Evolutionary conservation across 2,329 filamentous ascomycete genomes (phyloP), one percentile per base, ranked within the genome.

Genomic region (Coniochaeta sp.): DNA sequence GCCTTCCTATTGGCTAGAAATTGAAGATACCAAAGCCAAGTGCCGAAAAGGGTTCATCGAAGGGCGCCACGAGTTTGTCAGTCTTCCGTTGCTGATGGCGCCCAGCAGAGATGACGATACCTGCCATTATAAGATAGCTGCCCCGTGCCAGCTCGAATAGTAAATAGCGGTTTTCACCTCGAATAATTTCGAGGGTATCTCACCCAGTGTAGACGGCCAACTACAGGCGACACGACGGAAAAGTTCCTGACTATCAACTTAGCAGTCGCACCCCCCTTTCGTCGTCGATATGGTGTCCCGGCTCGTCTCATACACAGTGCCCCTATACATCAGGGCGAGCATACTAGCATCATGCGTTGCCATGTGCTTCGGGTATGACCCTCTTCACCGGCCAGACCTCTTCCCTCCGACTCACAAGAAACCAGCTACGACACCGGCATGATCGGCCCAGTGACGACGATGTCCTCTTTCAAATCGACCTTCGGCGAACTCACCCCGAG

Each of bases 361-460:
- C 10, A 62, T 63, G 62, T 55, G 62, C 4, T 63, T 63, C 26
- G 62, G 62, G 62, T 62, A 34, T 4, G 4, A 24, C 9, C 14
- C 42, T 47, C n/a, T 44, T 19, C 8, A 12, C 42, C 22, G 19
- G 14, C 10, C 52, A 8, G 24, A 34, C 26, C 52, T 34, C 17
- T 44, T 4, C 19, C 42, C 22, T n/a, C 10, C n/a, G 8, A 47
- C 10, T 47, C 22, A 47, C 42, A 47, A 24, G n/a, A 42, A 40
- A 40, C 38, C 42, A 47, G 47, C 22, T 52, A 52, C 47, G 73
- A 75, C 42, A 74, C 83, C 0, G 82, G 83, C 10, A 81, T 77
- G 28, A 84, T 87, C 58, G 84, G 85, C 1, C 80, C 84, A 4
- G 77, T 87, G 0, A 87, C 84, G 0, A 76, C 78, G 2, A 87